Conservation (phyloP, 2,329 filamentous ascomycete species). For the Incumbomyces lentus region DNA sequence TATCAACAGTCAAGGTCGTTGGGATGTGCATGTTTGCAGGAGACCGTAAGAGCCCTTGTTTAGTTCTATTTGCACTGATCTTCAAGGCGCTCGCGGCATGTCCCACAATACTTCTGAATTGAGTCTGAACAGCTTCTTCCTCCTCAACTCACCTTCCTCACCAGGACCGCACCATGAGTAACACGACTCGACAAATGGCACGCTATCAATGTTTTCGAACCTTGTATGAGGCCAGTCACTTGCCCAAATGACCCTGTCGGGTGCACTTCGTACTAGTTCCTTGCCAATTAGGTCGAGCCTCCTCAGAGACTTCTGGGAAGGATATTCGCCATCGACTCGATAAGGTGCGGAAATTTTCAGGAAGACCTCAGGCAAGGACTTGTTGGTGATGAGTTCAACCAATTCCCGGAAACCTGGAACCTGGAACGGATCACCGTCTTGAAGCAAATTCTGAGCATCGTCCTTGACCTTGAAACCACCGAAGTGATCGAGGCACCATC, state of each 20-base stretch:
- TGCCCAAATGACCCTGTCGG: constrained; percentile 44
- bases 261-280: constrained; percentile 39
- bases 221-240: constrained; percentile 57
- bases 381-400: constrained; percentile 35
- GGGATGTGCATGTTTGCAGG: no score
- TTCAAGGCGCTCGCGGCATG: constrained; percentile 5
- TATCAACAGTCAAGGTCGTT: no score
- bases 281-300: constrained; percentile 40
- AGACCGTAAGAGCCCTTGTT: no score
- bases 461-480: constrained; percentile 37
- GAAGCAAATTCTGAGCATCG: constrained; percentile 31
- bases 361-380: constrained; percentile 30
- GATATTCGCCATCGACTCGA: constrained; percentile 28
- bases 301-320: constrained; percentile 33
- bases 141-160: not conserved
- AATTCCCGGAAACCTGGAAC: constrained; percentile 43
- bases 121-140: constrained; percentile 40
- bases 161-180: constrained; percentile 39
- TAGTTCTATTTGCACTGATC: no score
- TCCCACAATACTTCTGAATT: constrained; percentile 47
- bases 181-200: constrained; percentile 44
- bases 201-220: constrained; percentile 47
- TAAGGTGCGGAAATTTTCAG: constrained; percentile 52
- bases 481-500: constrained; percentile 51
- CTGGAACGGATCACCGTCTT: constrained; percentile 31